Evolutionary conservation across 2,329 filamentous ascomycete species (phyloP), one percentile per base, ranked within the genome.

Genomic region (Akanthomyces uredinophilus): DNA sequence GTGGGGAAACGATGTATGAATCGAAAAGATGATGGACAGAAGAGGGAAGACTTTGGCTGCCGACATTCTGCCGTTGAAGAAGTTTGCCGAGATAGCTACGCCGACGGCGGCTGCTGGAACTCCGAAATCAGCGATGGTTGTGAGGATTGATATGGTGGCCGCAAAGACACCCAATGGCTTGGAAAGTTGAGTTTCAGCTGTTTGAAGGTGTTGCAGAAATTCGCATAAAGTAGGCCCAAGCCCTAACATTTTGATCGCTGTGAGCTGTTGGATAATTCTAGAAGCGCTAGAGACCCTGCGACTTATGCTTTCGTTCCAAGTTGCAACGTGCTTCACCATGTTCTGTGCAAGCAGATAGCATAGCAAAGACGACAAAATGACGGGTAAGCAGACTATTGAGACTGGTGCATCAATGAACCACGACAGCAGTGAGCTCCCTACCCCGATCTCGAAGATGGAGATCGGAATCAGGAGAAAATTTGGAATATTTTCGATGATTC

Each of bases 231-330:
- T 52, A 14, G 44, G 27, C 5, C 47, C 58, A 4, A 60, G 35
- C 3, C 58, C 58, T 6, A 60, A 13, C 58, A 60, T 52, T 54
- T 60, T 60, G 13, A 60, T 60, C 7, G 16, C 24, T 10, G 32
- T 35, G 4, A 60, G 47, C 14, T 60, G 58, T 5, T 16, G 24
- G 13, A 60, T 7, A 1, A 24, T 35, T 37, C 39, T 37, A 13
- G 49, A 46, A 4, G 50, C 54, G 4, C 37, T 32, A 1, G 58
- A 22, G n/a, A 53, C 24, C 37, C 58, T 32, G 11, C 3, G 14
- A 8, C 11, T 53, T 10, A 16, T 39, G 16, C 24, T 47, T 7
- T 44, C 27, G 14, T 46, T 54, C 58, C 58, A 60, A 3, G 11
- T 37, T 5, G 18, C 14, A 2, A 53, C 4, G 10, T 39, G 20